Evolutionary conservation across 495 filamentous ascomycete genomes (phyloP).

Genomic region (Hyphodiscus hymeniophilus): DNA sequence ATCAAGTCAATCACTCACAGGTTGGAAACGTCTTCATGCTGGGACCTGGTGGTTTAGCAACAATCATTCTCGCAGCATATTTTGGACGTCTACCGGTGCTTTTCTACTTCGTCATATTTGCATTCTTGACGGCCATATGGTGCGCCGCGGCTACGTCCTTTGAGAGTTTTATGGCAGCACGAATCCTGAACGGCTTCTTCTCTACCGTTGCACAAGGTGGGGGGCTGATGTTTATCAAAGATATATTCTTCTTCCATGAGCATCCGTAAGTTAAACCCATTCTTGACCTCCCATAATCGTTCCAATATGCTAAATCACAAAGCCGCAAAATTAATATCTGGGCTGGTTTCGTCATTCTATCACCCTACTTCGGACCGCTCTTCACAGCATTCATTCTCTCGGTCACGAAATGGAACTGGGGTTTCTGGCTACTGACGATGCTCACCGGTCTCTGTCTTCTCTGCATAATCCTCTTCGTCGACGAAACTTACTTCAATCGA

Average conservation of each 20-base stretch:
- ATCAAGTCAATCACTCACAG: constrained; percentile 46
- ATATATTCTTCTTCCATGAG: constrained; percentile 60
- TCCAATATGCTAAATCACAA: background rate
- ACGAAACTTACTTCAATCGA: constrained; percentile 56
- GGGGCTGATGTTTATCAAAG: constrained; percentile 56
- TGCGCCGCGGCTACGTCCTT: constrained; percentile 45
- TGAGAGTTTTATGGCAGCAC: constrained; percentile 47
- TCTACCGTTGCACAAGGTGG: constrained; percentile 45
- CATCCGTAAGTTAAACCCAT: constrained; percentile 28
- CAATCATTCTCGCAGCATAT: constrained; percentile 46
- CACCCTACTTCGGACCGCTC: constrained; percentile 53
- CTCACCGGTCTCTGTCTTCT: constrained; percentile 38
- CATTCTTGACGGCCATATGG: constrained; percentile 42
- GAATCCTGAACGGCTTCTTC: constrained; percentile 57
- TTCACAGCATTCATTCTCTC: constrained; percentile 45
- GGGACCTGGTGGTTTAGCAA: constrained; percentile 42
- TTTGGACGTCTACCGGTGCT: constrained; percentile 53
- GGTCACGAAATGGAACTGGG: constrained; percentile 40
- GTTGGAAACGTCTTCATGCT: constrained; percentile 53
- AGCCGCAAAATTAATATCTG: constrained; percentile 54
- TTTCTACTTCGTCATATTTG: constrained; percentile 47
- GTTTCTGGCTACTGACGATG: constrained; percentile 41
- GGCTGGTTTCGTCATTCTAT: constrained; percentile 42
- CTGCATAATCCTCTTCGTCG: constrained; percentile 40
- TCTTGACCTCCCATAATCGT: background rate